phyloP scores from a whole-genome alignment of 352 stramenopile species.

The Globisporangium lucens region DNA sequence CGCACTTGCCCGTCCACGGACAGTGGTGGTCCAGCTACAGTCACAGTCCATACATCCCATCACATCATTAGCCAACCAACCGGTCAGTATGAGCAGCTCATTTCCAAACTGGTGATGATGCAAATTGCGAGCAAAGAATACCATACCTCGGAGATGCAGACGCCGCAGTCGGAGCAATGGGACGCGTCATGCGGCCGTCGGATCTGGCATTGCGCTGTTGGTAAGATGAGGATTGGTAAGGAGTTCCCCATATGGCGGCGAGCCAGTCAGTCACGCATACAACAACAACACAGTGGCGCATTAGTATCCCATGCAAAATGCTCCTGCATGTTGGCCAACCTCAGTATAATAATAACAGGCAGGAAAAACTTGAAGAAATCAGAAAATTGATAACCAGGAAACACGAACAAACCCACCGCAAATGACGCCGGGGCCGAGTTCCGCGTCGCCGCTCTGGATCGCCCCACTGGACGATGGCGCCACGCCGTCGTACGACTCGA shows the following conservation, averaged over 20 bases:
- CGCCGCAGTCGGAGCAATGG: slow-evolving; percentile 77
- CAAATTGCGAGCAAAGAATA: not conserved
- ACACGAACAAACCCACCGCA: slow-evolving; percentile 42
- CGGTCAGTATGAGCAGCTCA: not conserved
- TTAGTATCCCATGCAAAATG: not conserved
- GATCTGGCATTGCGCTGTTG: slow-evolving; percentile 72
- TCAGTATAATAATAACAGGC: not conserved
- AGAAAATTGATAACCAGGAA: not conserved
- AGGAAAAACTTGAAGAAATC: slow-evolving; percentile 3
- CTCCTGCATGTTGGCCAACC: not conserved
- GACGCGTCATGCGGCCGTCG: slow-evolving; percentile 62
- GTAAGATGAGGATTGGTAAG: not conserved
- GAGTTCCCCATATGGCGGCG: not conserved
- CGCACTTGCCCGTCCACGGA: slow-evolving; percentile 91
- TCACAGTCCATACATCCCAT: slow-evolving; percentile 1
- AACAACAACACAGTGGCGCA: not conserved
- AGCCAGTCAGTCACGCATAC: not conserved
- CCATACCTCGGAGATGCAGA: slow-evolving; percentile 62
- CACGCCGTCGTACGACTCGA: slow-evolving; percentile 34
- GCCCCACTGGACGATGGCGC: slow-evolving; percentile 11
- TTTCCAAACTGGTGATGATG: not conserved
- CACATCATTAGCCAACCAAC: not conserved
- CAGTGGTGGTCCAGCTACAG: slow-evolving; percentile 90
- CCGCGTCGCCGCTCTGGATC: slow-evolving; percentile 21
- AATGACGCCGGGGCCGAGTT: slow-evolving; percentile 53